Evolutionary conservation across 1,284 basidiomycete genomes (phyloP), one percentile per base, ranked within the genome.

Genomic region (Amylostereum chailletii): DNA sequence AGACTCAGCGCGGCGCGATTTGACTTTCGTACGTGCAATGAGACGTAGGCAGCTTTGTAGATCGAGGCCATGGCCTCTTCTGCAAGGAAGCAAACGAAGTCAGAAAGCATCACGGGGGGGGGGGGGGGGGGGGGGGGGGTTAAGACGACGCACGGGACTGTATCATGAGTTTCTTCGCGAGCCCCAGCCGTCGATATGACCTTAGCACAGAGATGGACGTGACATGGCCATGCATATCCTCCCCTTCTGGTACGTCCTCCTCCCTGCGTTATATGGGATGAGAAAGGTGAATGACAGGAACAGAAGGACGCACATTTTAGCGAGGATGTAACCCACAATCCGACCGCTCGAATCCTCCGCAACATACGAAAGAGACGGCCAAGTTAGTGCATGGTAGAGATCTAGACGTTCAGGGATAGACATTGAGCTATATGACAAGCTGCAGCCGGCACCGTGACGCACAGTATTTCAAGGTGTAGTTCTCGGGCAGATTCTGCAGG

Each of bases 281-380:
- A 44, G 27, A 11, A 49, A 55, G 43, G 47, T 40, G 51, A 27
- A n/a, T 34, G 45, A 32, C 41, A 48, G 42, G 38, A 26, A 47
- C 32, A 11, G 43, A 52, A 31, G 32, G 1, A 66, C 71, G 52
- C 65, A 91, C 94, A 97, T 94, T 66, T 95, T 95, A 0, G 90
- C 92, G 8, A 97, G 70, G 29, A 97, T 94, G 65, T 97, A 97
- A 27, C 94, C 94, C 1, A 98, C 92, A 44, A 97, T 85, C 46
- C 90, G 76, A 0, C 94, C 92, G 60, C 84, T 84, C 53, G 83
- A 78, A 60, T 95, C 91, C 62, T 95, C 92, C 0, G 94, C 94
- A 19, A 98, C 92, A 63, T 89, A 98, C 2, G 92, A 95, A 27
- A 97, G 75, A 56, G 92, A 85, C 1, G 94, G 94, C 94, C 94